phyloP scores from a whole-genome alignment of 2,329 filamentous ascomycete genomes.

The Monilinia polystroma region DNA sequence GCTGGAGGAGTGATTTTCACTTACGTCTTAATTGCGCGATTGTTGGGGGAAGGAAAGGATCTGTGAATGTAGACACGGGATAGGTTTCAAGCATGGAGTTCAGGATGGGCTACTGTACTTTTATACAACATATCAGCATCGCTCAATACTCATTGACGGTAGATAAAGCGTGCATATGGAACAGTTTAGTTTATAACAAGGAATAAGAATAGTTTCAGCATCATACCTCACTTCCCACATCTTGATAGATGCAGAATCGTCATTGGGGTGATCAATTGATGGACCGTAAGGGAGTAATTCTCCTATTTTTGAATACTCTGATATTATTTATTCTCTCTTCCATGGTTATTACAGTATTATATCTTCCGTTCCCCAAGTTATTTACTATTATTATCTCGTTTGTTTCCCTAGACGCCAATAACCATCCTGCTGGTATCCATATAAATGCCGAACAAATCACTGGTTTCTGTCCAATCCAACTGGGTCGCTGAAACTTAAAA shows the following conservation, averaged over 20 bases:
- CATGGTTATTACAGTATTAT: not conserved
- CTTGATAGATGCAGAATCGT: not conserved
- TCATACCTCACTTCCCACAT: not conserved
- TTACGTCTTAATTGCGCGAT: slow-evolving; percentile 78
- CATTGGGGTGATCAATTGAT: not conserved
- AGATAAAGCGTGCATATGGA: not conserved
- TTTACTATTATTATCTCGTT: not conserved
- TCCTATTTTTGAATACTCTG: not conserved
- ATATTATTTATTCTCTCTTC: slow-evolving; percentile 7
- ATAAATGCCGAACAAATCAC: not conserved
- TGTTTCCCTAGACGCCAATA: not conserved
- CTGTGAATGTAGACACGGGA: slow-evolving; percentile 1
- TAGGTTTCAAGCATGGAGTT: slow-evolving; percentile 11
- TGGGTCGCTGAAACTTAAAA: not conserved
- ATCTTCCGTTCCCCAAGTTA: not conserved
- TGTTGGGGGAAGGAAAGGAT: slow-evolving; percentile 49
- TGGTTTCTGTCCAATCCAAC: not conserved
- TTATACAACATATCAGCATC: slow-evolving; percentile 12
- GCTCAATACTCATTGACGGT: not conserved
- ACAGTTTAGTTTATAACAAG: not conserved
- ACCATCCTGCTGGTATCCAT: not conserved
- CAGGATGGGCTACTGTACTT: slow-evolving; percentile 12
- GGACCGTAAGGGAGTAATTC: too few species aligned
- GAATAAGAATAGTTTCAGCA: slow-evolving; percentile 2
- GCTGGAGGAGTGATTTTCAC: slow-evolving; percentile 69